phyloP scores from a whole-genome alignment of 2,329 filamentous ascomycete genomes.

The Apiospora marii region DNA sequence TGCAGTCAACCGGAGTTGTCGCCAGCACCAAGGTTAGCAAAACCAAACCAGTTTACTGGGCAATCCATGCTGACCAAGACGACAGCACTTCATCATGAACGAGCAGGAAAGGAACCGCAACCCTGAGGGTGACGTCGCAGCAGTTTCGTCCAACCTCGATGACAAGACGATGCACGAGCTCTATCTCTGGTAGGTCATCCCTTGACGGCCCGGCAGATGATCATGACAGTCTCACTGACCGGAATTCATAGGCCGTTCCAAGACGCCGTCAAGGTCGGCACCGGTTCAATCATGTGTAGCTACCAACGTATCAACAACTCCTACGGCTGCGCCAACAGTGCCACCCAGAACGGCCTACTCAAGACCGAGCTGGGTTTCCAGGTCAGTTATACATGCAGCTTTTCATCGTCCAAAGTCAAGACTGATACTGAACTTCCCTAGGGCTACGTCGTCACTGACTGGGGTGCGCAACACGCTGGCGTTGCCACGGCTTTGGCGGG shows the following conservation, averaged over 20 bases:
- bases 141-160: conserved; percentile 64
- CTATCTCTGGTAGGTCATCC: conserved; percentile 64
- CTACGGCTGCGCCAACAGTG: conserved; percentile 74
- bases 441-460: conserved; percentile 63
- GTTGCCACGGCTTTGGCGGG: conserved; percentile 69
- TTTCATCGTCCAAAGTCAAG: background rate
- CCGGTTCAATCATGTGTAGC: conserved; percentile 65
- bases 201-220: background rate
- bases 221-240: background rate
- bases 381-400: conserved; percentile 35
- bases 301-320: conserved; percentile 78
- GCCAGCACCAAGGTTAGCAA: conserved; percentile 61
- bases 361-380: conserved; percentile 68
- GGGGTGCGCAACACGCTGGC: conserved; percentile 71
- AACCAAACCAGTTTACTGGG: background rate
- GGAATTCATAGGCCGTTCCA: conserved; percentile 65
- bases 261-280: conserved; percentile 70
- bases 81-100: conserved; percentile 69
- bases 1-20: conserved; percentile 76
- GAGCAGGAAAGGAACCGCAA: conserved; percentile 79
- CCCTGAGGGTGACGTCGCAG: conserved; percentile 64
- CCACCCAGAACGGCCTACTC: conserved; percentile 71
- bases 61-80: background rate
- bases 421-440: conserved; percentile 16
- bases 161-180: conserved; percentile 68